Evolutionary conservation across 192 early-diverging fungal species (phyloP).

Genomic region (Coemansia pectinata): DNA sequence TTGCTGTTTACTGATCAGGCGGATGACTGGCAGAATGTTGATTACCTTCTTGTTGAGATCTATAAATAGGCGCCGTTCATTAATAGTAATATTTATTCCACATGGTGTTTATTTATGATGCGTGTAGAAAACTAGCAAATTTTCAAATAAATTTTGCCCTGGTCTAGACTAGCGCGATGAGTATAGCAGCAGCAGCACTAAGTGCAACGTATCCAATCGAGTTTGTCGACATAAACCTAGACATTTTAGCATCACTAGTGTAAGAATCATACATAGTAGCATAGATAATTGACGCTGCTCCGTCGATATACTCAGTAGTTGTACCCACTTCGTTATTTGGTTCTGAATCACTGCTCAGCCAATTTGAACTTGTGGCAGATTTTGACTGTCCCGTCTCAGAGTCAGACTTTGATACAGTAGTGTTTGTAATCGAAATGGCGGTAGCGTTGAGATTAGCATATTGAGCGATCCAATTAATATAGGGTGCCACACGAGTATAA

Average conservation of each 20-base stretch:
- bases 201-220: neutral
- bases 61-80: too few relatives aligned
- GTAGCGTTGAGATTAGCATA: slow-evolving; percentile 15
- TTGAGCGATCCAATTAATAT: slow-evolving; percentile 36
- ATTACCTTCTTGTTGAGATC: too few relatives aligned
- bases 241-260: neutral
- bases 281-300: neutral
- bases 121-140: neutral
- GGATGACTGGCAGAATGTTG: too few relatives aligned
- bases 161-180: neutral
- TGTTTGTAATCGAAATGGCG: slow-evolving; percentile 9
- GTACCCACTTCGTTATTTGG: neutral
- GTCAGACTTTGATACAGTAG: neutral
- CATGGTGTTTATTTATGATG: neutral
- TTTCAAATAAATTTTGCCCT: neutral
- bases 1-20: neutral
- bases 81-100: neutral
- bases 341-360: neutral
- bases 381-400: neutral
- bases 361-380: neutral
- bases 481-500: slow-evolving; percentile 32
- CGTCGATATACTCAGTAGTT: neutral
- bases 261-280: neutral
- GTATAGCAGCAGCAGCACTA: neutral
- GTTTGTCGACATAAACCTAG: neutral